phyloP scores from a whole-genome alignment of 2,329 filamentous ascomycete genomes.

The Nemania sp. region DNA sequence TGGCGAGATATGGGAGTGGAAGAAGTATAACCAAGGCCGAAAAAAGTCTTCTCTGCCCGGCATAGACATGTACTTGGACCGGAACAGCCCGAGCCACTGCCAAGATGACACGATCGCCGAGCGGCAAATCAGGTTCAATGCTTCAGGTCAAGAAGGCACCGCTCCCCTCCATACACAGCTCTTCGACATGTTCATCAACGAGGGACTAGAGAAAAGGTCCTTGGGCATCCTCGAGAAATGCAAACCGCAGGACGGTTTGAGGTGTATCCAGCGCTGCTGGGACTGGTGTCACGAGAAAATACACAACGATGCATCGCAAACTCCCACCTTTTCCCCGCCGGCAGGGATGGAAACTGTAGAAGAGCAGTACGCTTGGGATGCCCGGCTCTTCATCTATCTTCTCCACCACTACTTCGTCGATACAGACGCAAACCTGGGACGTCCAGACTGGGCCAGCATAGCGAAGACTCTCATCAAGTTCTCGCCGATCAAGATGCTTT shows the following conservation, averaged over 20 bases:
- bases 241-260: not conserved
- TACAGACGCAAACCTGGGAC: not conserved
- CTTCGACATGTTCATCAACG: too few species aligned
- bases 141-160: not conserved
- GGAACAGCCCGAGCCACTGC: not conserved
- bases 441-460: slow-evolving; percentile 10
- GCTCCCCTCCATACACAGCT: not conserved
- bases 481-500: slow-evolving; percentile 18
- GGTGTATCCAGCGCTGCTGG: not conserved
- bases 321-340: not conserved
- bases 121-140: not conserved
- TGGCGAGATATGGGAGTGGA: slow-evolving; percentile 25
- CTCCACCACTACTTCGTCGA: slow-evolving; percentile 11
- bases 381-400: slow-evolving; percentile 24
- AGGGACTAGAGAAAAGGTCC: not conserved
- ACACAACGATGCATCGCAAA: not conserved
- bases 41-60: not conserved
- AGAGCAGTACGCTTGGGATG: not conserved
- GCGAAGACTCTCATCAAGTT: not conserved
- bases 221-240: not conserved
- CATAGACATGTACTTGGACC: not conserved
- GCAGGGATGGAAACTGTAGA: not conserved
- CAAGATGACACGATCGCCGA: not conserved
- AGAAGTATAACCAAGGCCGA: slow-evolving; percentile 25
- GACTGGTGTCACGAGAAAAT: not conserved